Base-by-base conservation (phyloP, 2,329 filamentous ascomycete species). In the Westerdykella sp. region DNA sequence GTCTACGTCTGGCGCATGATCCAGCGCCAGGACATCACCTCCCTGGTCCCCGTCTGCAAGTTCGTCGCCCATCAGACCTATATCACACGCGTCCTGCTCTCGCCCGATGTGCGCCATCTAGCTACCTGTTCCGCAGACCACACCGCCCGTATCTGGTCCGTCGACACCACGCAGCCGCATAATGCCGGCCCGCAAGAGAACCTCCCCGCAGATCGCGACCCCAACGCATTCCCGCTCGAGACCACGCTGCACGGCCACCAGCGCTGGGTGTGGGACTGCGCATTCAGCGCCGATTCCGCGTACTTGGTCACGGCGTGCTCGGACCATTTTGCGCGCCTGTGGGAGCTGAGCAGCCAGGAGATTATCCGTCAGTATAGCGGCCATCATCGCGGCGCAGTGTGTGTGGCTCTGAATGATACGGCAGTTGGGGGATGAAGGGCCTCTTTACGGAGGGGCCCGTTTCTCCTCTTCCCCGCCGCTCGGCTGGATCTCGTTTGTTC, bases 1-100 rank as follows among this genome's bases (percentile, higher is more conserved):
- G 90, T 97, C 50, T 98, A 95, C 65, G 88, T 98, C 56, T 98
- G 93, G 93, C 84, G 87, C 52, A 86, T 98, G 64, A 79, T 90
- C 48, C 89, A 95, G 60, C 81, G 81, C 46, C 81, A 80, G 52
- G 88, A 95, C 45, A 77, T 85, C 47, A 95, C 90, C 23, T 83
- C 87, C 49, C 83, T 95, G 13, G 77, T 94, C 1, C 89, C 90
- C 1, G 80, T 95, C 47, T 91, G 87, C 45, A 87, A 87, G 50
- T 96, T 96, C 74, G 82, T 81, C 51, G 90, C 90, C 2, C 90
- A 96, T 70, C 87, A 85, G 55, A 88, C 91, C 56, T 95, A 93
- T 69, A 91, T 96, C 57, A 95, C 88, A 1, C 86, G 90, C 44
- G 85, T 96, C 36, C 80, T 96, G 2, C 81, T 96, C 34, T 95